A percentile compares a stretch with the other conserved stretches of the same genome.
Conservation (phyloP, 176 grass and related monocot genomes). For the Lolium perenne region DNA sequence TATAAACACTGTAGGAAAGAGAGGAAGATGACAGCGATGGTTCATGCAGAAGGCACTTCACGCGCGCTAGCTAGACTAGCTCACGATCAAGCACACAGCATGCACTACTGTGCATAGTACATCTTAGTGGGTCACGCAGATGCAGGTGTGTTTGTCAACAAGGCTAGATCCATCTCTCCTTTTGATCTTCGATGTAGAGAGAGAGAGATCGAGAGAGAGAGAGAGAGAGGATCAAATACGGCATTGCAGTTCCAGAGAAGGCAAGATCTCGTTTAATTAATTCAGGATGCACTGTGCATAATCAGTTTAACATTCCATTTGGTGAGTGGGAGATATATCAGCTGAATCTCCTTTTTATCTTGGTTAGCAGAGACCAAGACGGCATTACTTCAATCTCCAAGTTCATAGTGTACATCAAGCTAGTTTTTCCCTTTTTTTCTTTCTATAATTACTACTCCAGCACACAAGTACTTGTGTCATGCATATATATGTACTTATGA, state of each 20-base stretch:
- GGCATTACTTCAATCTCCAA: background rate
- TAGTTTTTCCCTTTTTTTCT: too few relatives aligned
- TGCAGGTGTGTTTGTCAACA: slow-evolving; percentile 27
- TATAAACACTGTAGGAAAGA: slow-evolving; percentile 24
- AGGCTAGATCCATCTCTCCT: slow-evolving; percentile 35
- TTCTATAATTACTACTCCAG: background rate
- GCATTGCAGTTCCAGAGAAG: slow-evolving; percentile 27
- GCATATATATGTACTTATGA: background rate
- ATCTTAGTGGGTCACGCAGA: slow-evolving; percentile 37
- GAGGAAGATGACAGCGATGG: slow-evolving; percentile 49
- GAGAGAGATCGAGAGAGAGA: background rate
- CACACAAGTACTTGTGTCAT: background rate
- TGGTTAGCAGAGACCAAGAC: slow-evolving; percentile 25
- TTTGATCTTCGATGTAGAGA: slow-evolving; percentile 28
- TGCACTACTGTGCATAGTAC: slow-evolving; percentile 7
- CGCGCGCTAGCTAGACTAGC: slow-evolving; percentile 22
- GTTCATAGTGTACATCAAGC: background rate
- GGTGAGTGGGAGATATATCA: background rate
- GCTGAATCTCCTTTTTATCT: background rate
- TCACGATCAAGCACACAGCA: slow-evolving; percentile 1
- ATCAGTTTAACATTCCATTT: slow-evolving; percentile 11
- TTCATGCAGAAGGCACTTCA: slow-evolving; percentile 59
- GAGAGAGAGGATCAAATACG: background rate
- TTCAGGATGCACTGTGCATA: background rate
- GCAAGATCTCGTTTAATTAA: slow-evolving; percentile 24